Conservation (phyloP, 176 grass and related monocot genomes). For the Oryza glumipatula region DNA sequence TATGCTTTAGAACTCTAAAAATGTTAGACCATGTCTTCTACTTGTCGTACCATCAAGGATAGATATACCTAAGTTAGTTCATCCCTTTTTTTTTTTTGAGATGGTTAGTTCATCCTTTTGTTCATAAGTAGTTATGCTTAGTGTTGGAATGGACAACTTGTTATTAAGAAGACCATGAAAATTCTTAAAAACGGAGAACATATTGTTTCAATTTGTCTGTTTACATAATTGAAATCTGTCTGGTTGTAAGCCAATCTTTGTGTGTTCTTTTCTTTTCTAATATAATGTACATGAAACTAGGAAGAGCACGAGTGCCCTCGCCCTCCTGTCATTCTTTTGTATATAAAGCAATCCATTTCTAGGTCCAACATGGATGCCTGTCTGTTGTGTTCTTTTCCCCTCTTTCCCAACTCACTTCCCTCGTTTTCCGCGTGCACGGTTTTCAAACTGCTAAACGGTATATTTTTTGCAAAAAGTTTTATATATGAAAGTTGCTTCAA, state of each 20-base stretch:
- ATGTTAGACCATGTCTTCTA: background rate
- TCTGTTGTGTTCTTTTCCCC: too few species aligned
- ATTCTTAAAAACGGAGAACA: background rate
- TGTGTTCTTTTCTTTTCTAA: background rate
- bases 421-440: too few species aligned
- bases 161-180: background rate
- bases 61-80: background rate
- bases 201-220: background rate
- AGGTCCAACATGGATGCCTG: background rate
- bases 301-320: background rate
- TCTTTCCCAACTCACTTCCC: too few species aligned
- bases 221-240: background rate
- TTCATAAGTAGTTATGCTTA: background rate
- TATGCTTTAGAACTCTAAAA: background rate
- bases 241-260: slow-evolving; percentile 1
- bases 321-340: background rate
- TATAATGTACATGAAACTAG: background rate
- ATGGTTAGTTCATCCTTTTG: background rate
- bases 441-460: too few species aligned
- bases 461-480: too few species aligned
- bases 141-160: background rate
- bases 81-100: background rate
- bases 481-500: too few species aligned
- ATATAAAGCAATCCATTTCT: background rate
- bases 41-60: background rate